Base-by-base conservation (phyloP, 345 rosid genomes). In the Cardamine chenopodiifolia region DNA sequence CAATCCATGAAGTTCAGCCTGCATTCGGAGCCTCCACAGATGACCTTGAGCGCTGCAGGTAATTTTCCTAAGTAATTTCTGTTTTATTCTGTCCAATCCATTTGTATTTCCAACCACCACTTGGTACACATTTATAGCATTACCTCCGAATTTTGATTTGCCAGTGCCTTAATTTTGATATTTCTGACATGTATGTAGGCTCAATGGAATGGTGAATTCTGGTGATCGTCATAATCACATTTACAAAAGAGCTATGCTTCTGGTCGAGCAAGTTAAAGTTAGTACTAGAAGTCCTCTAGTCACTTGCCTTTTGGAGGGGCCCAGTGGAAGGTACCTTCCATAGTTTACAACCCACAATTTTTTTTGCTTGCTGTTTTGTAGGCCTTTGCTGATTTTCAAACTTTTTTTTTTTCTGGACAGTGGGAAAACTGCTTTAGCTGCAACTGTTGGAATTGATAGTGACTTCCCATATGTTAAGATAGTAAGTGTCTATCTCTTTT, bases 21-120 rank as follows among this genome's bases (percentile, higher is more conserved):
- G 99, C 98, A 63, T 96, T 96, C 65, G 98, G 99, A 78, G 99
- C 97, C 14, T 96, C 99, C 64, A 90, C 93, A 34, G 96, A 96
- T 80, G 99, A 96, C 73, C 92, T 92, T 67, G 93, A 93, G 82
- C 85, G 90, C 40, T 87, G 95, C 97, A 96, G 99, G 98, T 92
- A 82, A 64, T 72, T 48, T 39, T 45, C 0, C 4, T 13, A 0
- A 4, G 31, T 28, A 28, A 28, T 58, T 56, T 34, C 1, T 17
- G 7, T 48, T 69, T 34, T 55, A 39, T 13, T 48, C 10, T 69
- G 52, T 18, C 29, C 1, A 39, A 3, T 67, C 35, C 29, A 50
- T 6, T 39, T 59, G 34, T 49, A 20, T 58, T 19, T 67, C 32
- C 34, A 10, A 18, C 26, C 9, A 15, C 66, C 29, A 64, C 25